Base-by-base conservation (phyloP, 306 rosid genomes). In the Sphenostylis stenocarpa region DNA sequence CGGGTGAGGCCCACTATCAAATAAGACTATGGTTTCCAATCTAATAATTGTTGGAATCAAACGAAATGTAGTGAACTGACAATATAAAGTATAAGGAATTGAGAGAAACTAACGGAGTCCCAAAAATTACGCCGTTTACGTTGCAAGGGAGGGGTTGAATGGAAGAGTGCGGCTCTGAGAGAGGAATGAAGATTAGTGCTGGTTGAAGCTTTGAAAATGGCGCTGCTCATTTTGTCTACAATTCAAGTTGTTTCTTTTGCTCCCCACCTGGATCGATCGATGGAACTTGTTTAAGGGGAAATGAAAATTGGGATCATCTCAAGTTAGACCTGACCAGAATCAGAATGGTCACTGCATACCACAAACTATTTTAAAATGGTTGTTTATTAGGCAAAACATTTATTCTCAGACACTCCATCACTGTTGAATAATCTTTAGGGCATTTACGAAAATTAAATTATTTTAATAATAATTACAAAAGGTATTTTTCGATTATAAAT, bases 121-220 rank as follows among this genome's bases (percentile, higher is more conserved):
- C 88, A 89, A 49, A 47, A 52, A 85, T 67, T 84, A 83, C 92
- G 96, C 57, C 91, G 81, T 73, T 83, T 91, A 34, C 97, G 91
- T 52, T 87, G 89, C 45, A 93, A 73, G 31, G 85, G 69, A 5
- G 96, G 86, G 44, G 97, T 83, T 14, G 97, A 89, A 77, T 93
- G 97, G 80, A 93, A 93, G 72, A 89, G 78, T n/a, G 91, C 88
- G 55, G 82, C 80, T 82, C 79, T 82, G 9, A 84, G 15, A 38
- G 73, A 65, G 66, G 81, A 28, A 81, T 71, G 71, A 62, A 36
- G 72, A 49, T 76, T 63, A 12, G 76, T 73, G 44, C 34, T 26
- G 56, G 85, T 90, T 14, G 87, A 86, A 8, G 82, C 80, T 86
- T 89, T 90, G 57, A 67, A 13, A 76, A 79, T 77, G 82, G 83